Percentiles rank a stretch among this genome's conserved stretches.
phyloP scores from a whole-genome alignment of 1,139 yeast genomes.

The Taphrina confusa region DNA sequence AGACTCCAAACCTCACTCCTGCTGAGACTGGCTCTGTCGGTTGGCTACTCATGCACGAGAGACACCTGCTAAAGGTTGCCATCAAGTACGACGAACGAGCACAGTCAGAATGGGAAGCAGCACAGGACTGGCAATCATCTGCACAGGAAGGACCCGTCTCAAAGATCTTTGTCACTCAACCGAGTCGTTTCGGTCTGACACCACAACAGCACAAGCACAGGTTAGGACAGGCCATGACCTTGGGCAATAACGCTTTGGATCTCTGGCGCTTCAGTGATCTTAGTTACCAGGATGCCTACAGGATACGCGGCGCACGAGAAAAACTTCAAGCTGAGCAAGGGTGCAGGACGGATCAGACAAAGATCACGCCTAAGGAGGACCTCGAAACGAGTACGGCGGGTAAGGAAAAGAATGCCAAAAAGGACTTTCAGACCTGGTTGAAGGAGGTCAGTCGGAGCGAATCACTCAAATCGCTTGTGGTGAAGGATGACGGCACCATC shows the following conservation, averaged over 20 bases:
- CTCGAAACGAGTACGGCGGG: not conserved
- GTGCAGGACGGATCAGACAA: not conserved
- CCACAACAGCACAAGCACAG: constrained; percentile 18
- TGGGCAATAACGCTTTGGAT: constrained; percentile 19
- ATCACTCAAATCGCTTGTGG: constrained; percentile 1
- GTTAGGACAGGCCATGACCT: constrained; percentile 16
- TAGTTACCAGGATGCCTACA: constrained; percentile 22
- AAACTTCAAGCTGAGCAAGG: constrained; percentile 12
- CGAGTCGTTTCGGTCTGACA: constrained; percentile 23
- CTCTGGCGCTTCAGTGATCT: constrained; percentile 22
- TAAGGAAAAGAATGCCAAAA: constrained; percentile 7
- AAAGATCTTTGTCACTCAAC: constrained; percentile 24
- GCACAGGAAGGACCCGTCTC: constrained; percentile 22
- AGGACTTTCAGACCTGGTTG: constrained; percentile 24
- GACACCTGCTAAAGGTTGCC: constrained; percentile 4
- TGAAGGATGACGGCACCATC: constrained; percentile 20
- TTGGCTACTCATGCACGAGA: constrained; percentile 11
- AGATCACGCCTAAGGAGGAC: not conserved
- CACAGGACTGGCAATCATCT: constrained; percentile 14
- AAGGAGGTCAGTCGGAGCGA: constrained; percentile 19
- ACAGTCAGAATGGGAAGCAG: constrained; percentile 17
- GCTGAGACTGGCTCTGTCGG: constrained; percentile 21
- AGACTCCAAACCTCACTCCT: constrained; percentile 1
- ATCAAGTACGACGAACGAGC: constrained; percentile 24
- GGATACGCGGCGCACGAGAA: constrained; percentile 12